phyloP scores from a whole-genome alignment of 2,329 filamentous ascomycete species.

The Trichoderma lentiforme region DNA sequence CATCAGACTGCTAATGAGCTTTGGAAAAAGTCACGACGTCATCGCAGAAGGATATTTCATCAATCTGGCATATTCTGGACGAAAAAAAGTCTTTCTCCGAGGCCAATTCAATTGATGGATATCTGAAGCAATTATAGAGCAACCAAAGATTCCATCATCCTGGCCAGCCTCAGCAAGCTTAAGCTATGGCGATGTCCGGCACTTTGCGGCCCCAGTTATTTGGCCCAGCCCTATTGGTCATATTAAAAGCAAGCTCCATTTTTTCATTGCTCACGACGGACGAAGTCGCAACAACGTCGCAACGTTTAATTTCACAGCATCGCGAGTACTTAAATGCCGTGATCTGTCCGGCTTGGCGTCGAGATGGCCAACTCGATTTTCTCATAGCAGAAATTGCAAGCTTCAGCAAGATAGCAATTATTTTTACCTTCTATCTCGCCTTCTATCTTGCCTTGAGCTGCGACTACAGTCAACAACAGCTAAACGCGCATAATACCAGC shows the following conservation, averaged over 20 bases:
- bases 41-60: not conserved
- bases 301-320: too few relatives aligned
- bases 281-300: not conserved
- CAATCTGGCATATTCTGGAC: not conserved
- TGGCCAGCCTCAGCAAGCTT: not conserved
- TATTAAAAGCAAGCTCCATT: conserved; percentile 31
- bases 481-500: not conserved
- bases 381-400: not conserved
- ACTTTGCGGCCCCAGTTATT: not conserved
- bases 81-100: not conserved
- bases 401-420: not conserved
- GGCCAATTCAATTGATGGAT: not conserved
- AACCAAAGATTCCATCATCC: not conserved
- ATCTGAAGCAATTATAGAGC: not conserved
- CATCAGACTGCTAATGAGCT: not conserved
- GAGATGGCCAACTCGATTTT: not conserved
- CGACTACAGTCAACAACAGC: too few relatives aligned
- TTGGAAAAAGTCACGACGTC: not conserved
- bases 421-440: too few relatives aligned
- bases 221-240: conserved; percentile 27
- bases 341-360: not conserved
- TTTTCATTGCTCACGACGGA: not conserved
- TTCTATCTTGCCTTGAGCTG: not conserved
- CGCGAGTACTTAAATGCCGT: not conserved
- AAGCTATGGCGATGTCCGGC: not conserved